Evolutionary conservation across 2,329 filamentous ascomycete genomes (phyloP).

Genomic region (Ascochyta rabiei): DNA sequence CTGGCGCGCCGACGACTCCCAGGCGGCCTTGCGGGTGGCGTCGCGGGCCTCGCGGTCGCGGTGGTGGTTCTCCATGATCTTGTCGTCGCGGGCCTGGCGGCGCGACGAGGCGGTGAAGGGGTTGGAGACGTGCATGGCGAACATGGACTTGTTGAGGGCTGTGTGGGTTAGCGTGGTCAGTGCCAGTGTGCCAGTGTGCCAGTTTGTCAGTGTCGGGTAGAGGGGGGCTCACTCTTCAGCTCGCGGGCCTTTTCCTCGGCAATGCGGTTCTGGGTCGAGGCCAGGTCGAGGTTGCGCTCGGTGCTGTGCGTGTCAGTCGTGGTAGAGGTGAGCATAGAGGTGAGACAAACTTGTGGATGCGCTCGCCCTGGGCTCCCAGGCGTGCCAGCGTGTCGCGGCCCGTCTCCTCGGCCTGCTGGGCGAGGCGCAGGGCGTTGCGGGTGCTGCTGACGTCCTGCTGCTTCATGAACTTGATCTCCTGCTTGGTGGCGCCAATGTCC

Average conservation of each 20-base stretch:
- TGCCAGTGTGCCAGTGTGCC: neutral
- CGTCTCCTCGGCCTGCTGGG: constrained; percentile 71
- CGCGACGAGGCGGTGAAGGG: constrained; percentile 67
- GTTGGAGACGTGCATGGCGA: constrained; percentile 72
- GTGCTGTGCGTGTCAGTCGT: constrained; percentile 45
- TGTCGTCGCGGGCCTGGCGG: constrained; percentile 62
- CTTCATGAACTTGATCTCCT: constrained; percentile 77
- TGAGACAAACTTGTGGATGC: constrained; percentile 38
- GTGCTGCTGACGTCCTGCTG: constrained; percentile 73
- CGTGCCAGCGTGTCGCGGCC: constrained; percentile 57
- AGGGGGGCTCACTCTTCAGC: constrained; percentile 63
- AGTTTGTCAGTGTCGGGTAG: neutral
- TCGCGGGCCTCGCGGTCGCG: constrained; percentile 63
- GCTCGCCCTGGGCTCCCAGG: constrained; percentile 44
- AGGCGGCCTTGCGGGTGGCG: constrained; percentile 60
- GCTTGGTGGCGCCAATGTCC: constrained; percentile 72
- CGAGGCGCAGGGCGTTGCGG: constrained; percentile 66
- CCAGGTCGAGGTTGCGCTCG: constrained; percentile 81
- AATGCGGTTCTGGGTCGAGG: constrained; percentile 75
- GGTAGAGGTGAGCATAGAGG: neutral
- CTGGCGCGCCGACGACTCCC: constrained; percentile 38
- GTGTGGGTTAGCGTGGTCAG: neutral
- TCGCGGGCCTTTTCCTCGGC: constrained; percentile 83
- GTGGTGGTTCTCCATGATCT: constrained; percentile 66
- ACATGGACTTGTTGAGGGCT: constrained; percentile 85